Conservation (phyloP, 2,329 filamentous ascomycete genomes). For the Neonectria ditissima region DNA sequence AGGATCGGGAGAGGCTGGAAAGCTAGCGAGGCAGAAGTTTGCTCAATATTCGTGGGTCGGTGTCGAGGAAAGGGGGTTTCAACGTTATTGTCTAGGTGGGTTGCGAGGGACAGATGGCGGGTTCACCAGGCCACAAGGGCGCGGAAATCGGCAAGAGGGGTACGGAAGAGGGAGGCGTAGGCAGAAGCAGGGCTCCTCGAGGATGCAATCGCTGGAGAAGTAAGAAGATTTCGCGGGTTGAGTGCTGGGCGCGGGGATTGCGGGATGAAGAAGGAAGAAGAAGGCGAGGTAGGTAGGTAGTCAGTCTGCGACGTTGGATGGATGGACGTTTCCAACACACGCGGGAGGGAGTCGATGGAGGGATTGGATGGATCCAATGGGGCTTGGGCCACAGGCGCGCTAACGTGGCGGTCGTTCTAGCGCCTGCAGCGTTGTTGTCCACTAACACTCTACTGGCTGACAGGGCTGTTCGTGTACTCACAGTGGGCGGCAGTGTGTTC, state of each 20-base stretch:
- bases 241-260: neutral
- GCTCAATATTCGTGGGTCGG: conserved; percentile 14
- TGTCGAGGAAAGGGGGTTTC: conserved; percentile 19
- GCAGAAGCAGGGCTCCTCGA: conserved; percentile 10
- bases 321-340: conserved; percentile 11
- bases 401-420: conserved; percentile 43
- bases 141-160: conserved; percentile 20
- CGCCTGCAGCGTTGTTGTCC: conserved; percentile 36
- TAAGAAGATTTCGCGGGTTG: conserved; percentile 2
- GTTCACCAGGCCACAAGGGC: conserved; percentile 31
- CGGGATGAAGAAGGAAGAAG: conserved; percentile 14
- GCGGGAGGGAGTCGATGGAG: conserved; percentile 32
- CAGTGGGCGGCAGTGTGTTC: neutral
- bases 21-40: conserved; percentile 7
- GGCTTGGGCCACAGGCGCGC: conserved; percentile 23
- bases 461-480: conserved; percentile 9
- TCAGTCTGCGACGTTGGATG: conserved; percentile 21
- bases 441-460: conserved; percentile 25
- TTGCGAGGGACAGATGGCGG: conserved; percentile 13
- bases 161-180: conserved; percentile 3
- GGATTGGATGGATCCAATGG: conserved; percentile 33
- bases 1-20: neutral
- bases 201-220: neutral
- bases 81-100: conserved; percentile 15
- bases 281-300: conserved; percentile 2